Percentiles rank a stretch among this genome's conserved stretches.
Conservation (phyloP, 2,329 filamentous ascomycete species). For the Stemphylium vesicarium region DNA sequence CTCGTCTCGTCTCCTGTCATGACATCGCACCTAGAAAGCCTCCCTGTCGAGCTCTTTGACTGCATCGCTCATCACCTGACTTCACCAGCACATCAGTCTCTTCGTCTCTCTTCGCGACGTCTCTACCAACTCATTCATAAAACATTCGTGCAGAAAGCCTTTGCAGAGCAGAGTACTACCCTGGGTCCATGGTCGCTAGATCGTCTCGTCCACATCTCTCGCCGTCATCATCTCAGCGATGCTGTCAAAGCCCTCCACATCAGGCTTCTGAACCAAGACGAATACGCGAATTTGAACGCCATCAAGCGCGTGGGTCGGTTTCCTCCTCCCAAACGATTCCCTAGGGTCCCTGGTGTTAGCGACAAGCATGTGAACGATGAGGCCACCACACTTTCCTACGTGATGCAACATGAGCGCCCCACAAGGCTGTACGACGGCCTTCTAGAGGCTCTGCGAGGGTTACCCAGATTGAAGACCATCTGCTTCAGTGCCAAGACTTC, state of each 20-base stretch:
- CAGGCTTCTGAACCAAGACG: slow-evolving; percentile 29
- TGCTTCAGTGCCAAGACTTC: slow-evolving; percentile 24
- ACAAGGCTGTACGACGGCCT: slow-evolving; percentile 29
- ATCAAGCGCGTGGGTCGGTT: slow-evolving; percentile 33
- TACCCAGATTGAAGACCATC: slow-evolving; percentile 27
- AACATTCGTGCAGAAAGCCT: slow-evolving; percentile 30
- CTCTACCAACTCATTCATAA: slow-evolving; percentile 29
- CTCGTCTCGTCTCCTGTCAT: slow-evolving; percentile 18
- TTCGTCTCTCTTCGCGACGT: slow-evolving; percentile 36
- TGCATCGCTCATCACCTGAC: slow-evolving; percentile 26
- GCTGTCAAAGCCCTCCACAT: slow-evolving; percentile 31
- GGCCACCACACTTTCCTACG: slow-evolving; percentile 29
- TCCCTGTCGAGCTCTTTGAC: slow-evolving; percentile 41
- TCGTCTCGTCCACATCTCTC: slow-evolving; percentile 26
- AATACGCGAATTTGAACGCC: slow-evolving; percentile 28
- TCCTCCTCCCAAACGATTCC: slow-evolving; percentile 39
- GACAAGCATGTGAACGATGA: slow-evolving; percentile 27
- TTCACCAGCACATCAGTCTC: slow-evolving; percentile 19
- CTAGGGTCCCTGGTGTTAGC: slow-evolving; percentile 23
- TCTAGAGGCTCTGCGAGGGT: slow-evolving; percentile 18
- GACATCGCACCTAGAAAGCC: slow-evolving; percentile 31
- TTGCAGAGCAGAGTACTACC: slow-evolving; percentile 30
- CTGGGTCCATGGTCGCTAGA: slow-evolving; percentile 34
- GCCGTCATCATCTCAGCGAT: slow-evolving; percentile 20
- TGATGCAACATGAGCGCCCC: slow-evolving; percentile 19